Base-by-base conservation (phyloP, 257 asterid species). In the Salvia hispanica region DNA sequence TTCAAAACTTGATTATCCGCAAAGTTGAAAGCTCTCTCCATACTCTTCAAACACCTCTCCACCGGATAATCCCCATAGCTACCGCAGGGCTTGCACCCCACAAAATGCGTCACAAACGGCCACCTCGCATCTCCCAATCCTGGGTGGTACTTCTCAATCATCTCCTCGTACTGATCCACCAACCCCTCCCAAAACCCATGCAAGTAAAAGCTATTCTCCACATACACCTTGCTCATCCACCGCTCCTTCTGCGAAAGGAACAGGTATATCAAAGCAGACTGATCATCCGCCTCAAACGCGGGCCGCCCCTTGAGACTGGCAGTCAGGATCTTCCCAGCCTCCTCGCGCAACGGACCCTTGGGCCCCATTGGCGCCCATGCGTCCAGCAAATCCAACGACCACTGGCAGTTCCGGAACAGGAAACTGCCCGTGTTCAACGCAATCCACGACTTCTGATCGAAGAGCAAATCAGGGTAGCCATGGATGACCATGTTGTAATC, bases 331-430 rank as follows among this genome's bases (percentile, higher is more conserved):
- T 79, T 90, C 69, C 98, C 98, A 0, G 95, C 84, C 65, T 89
- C 96, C 71, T 89, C 96, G 5, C 98, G 90, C 14, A 78, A 67
- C 4, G 84, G 86, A 57, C 96, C 98, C 80, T 83, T 88, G 0
- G 95, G 96, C 42, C 98, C 98, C 98, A 92, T 89, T 0, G 96
- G 93, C 2, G 97, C 97, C 98, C 98, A 92, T 10, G 77, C 79
- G 57, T 92, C 98, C 81, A 92, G 70, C 90, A 92, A 82, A 74
- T 92, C 97, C 81, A 92, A 82, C 13, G 97, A 83, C 98, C 98
- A 90, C 81, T 92, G 96, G 62, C 96, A 84, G 69, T 90, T 92
- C 72, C 98, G 72, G 40, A 92, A 5, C 72, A 92, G 74, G 74
- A 92, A 92, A 76, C 96, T 92, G 28, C 98, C 98, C 0, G 98